phyloP scores from a whole-genome alignment of 2,329 filamentous ascomycete genomes.

The Daldinia sp. region DNA sequence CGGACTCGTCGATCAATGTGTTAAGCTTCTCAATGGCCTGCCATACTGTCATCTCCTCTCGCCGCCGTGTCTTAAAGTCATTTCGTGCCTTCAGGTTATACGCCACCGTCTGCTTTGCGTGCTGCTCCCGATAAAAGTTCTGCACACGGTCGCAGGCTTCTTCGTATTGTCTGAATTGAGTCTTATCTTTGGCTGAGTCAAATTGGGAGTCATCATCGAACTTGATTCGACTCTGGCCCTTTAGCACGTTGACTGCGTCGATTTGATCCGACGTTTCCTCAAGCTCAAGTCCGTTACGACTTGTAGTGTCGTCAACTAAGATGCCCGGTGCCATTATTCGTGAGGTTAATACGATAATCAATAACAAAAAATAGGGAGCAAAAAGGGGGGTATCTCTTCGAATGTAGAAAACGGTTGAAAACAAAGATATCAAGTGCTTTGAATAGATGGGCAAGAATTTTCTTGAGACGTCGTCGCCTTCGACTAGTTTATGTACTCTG shows the following conservation, averaged over 20 bases:
- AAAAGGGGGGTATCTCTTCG: constrained; percentile 15
- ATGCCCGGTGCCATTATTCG: constrained; percentile 50
- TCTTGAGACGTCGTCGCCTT: constrained; percentile 20
- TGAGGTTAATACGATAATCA: neutral
- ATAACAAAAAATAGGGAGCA: constrained; percentile 2
- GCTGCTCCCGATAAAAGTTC: constrained; percentile 83
- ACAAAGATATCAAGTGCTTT: neutral
- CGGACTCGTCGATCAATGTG: constrained; percentile 89
- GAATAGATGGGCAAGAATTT: neutral
- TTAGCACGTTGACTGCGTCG: constrained; percentile 68
- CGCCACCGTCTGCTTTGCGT: constrained; percentile 79
- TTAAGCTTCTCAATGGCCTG: constrained; percentile 93
- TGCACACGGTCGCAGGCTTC: constrained; percentile 86
- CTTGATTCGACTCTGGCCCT: constrained; percentile 52
- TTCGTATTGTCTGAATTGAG: constrained; percentile 84
- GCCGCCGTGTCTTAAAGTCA: constrained; percentile 71
- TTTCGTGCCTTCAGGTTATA: constrained; percentile 88
- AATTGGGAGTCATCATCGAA: constrained; percentile 70
- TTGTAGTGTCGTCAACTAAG: constrained; percentile 47
- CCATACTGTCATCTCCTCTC: constrained; percentile 86
- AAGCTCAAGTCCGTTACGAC: constrained; percentile 53
- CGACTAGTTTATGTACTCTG: constrained; percentile 22
- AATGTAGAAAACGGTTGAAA: neutral
- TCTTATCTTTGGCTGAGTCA: constrained; percentile 81
- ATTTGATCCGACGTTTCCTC: constrained; percentile 62